A percentile compares a stretch with the other conserved stretches of the same genome.
phyloP scores from a whole-genome alignment of 352 stramenopile species.

The Pythium oligandrum region DNA sequence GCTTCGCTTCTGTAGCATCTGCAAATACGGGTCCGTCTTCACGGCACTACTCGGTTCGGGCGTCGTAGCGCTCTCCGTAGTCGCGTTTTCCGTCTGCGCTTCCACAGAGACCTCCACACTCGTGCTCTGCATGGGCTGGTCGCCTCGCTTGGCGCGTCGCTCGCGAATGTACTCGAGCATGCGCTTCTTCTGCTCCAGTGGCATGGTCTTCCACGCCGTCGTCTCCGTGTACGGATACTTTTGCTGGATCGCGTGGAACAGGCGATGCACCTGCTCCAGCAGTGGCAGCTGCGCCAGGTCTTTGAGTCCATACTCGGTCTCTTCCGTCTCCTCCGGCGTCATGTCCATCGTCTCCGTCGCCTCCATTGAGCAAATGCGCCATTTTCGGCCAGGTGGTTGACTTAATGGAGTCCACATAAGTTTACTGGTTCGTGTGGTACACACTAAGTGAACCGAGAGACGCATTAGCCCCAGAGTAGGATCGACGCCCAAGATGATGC shows the following conservation, averaged over 20 bases:
- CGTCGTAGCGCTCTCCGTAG: not conserved
- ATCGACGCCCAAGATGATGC: constrained; percentile 13
- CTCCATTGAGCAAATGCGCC: not conserved
- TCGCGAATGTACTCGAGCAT: constrained; percentile 81
- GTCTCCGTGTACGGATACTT: constrained; percentile 85
- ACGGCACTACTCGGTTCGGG: constrained; percentile 13
- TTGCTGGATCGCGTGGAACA: constrained; percentile 80
- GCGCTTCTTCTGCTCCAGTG: constrained; percentile 70
- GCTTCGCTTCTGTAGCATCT: constrained; percentile 74
- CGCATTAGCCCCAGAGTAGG: too few relatives aligned
- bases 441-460: too few relatives aligned
- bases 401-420: too few relatives aligned
- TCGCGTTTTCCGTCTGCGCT: too few relatives aligned
- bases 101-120: too few relatives aligned
- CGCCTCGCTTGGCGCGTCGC: constrained; percentile 19
- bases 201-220: constrained; percentile 64
- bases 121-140: too few relatives aligned
- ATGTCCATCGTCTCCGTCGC: not conserved
- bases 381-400: constrained; percentile 4
- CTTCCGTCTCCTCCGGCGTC: constrained; percentile 17
- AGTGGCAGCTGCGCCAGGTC: constrained; percentile 63
- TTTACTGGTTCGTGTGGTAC: too few relatives aligned
- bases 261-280: constrained; percentile 77
- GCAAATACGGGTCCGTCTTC: constrained; percentile 66
- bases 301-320: constrained; percentile 68